These are phyloP conservation scores for Trichoderma sp. DNA, from an alignment of 2,329 filamentous ascomycete genomes.

Conservation along the genomic window DNA sequence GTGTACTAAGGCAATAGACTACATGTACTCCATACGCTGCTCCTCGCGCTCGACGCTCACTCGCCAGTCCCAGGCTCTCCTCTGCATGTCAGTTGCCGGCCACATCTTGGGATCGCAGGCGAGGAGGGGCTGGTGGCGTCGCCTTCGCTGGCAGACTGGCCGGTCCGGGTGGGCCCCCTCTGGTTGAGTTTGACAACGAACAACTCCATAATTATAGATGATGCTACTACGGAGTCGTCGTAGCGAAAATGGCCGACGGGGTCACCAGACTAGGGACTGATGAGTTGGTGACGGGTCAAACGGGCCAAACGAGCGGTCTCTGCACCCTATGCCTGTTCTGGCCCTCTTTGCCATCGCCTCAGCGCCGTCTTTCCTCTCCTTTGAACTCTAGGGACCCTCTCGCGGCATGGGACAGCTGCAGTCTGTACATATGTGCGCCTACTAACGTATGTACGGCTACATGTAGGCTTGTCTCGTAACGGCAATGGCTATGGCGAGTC, in stretches of 20 bases:
- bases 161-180: constrained; percentile 25
- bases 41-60: constrained; percentile 5
- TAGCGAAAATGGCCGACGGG: constrained; percentile 29
- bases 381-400: constrained; percentile 23
- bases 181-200: constrained; percentile 30
- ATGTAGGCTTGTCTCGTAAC: constrained; percentile 1
- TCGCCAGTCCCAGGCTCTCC: constrained; percentile 12
- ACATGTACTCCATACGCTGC: background rate
- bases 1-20: constrained; percentile 3
- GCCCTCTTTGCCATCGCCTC: constrained; percentile 23
- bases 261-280: constrained; percentile 30
- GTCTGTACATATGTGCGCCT: constrained; percentile 8
- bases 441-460: background rate
- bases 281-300: constrained; percentile 29
- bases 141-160: constrained; percentile 27
- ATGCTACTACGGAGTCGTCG: constrained; percentile 25
- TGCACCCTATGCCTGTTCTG: constrained; percentile 27
- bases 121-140: constrained; percentile 29
- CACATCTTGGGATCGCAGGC: constrained; percentile 30
- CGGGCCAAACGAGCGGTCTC: constrained; percentile 29
- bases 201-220: constrained; percentile 29
- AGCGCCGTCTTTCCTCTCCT: constrained; percentile 15
- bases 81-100: constrained; percentile 32
- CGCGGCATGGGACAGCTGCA: constrained; percentile 8
- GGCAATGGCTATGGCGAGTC: background rate